These are phyloP conservation scores for Sporothrix inflata DNA, from an alignment of 2,329 filamentous ascomycete species.

Conservation along the genomic window DNA sequence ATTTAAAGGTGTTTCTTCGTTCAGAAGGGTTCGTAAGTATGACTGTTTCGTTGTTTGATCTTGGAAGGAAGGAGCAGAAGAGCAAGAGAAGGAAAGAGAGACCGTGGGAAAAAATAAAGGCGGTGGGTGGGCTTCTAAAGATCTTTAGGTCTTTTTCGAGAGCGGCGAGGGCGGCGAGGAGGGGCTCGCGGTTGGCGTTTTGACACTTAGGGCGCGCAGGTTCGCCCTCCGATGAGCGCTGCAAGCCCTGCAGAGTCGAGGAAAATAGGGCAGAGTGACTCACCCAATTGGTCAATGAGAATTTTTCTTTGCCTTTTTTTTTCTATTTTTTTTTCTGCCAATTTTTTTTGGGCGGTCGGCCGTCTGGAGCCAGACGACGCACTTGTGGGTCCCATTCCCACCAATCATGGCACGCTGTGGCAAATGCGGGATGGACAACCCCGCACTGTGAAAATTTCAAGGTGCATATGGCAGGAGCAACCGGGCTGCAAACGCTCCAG, in stretches of 20 bases:
- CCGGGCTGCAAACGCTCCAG: neutral
- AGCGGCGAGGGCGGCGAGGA: conserved; percentile 16
- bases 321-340: conserved; percentile 25
- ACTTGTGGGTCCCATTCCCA: neutral
- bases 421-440: conserved; percentile 13
- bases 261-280: conserved; percentile 28
- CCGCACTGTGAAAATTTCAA: conserved; percentile 22
- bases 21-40: neutral
- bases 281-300: conserved; percentile 35
- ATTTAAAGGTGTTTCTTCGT: neutral
- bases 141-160: neutral
- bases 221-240: conserved; percentile 31
- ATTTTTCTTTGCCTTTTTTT: conserved; percentile 26
- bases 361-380: neutral
- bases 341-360: conserved; percentile 19
- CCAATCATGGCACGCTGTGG: neutral
- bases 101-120: conserved; percentile 7
- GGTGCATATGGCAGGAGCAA: neutral
- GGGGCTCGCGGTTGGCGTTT: conserved; percentile 7
- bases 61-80: neutral
- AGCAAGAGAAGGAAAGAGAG: neutral
- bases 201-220: neutral
- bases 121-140: conserved; percentile 22
- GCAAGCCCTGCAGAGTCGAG: neutral
- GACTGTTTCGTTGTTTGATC: conserved; percentile 12